Conservation (phyloP, 345 rosid species). For the Gossypioides kirkii region DNA sequence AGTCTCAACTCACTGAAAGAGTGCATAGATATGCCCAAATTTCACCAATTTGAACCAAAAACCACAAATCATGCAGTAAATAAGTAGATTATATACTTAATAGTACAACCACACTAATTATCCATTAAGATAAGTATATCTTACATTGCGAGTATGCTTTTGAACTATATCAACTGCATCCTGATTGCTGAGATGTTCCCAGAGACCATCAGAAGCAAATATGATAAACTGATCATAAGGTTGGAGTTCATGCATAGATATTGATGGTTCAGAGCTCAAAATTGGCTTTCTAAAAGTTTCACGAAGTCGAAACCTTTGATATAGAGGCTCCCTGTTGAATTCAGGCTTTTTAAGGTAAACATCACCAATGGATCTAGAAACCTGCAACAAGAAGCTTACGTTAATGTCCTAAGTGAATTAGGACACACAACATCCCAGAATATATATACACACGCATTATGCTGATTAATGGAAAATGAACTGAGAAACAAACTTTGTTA, state of each 20-base stretch:
- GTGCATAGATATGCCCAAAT: not conserved
- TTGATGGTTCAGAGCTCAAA: conserved; percentile 77
- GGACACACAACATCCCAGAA: not conserved
- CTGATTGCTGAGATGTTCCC: conserved; percentile 96
- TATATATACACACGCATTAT: not conserved
- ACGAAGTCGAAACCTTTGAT: conserved; percentile 71
- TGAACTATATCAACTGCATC: conserved; percentile 89
- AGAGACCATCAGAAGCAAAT: conserved; percentile 94
- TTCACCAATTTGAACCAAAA: not conserved
- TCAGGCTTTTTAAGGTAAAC: conserved; percentile 83
- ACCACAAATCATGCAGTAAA: not conserved
- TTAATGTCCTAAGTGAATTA: not conserved
- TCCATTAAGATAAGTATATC: conserved; percentile 12
- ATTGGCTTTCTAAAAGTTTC: conserved; percentile 81
- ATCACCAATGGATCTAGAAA: conserved; percentile 96
- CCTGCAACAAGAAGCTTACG: conserved; percentile 32
- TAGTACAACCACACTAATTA: not conserved
- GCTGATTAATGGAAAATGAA: not conserved
- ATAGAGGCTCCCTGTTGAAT: conserved; percentile 84
- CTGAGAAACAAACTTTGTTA: not conserved
- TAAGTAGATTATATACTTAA: not conserved
- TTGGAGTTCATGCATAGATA: conserved; percentile 64
- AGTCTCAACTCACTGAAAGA: not conserved
- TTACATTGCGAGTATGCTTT: conserved; percentile 70
- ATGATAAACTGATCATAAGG: conserved; percentile 76